Percentiles rank a stretch among this genome's conserved stretches.
phyloP scores from a whole-genome alignment of 148 eudicot species.

The Spergularia bocconei region DNA sequence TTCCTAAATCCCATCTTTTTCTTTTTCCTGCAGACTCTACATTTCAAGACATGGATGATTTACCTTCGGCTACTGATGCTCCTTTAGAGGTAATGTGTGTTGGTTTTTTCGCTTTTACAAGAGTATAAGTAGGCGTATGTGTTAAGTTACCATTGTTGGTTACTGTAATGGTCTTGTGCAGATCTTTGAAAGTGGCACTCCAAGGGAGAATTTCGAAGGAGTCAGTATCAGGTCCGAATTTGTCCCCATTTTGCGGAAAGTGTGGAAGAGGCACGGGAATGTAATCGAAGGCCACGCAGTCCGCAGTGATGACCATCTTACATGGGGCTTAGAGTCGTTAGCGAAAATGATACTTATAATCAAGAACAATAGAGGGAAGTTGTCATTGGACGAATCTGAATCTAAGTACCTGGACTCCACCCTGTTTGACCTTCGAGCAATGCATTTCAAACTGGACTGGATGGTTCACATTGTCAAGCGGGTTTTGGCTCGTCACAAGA shows the following conservation, averaged over 20 bases:
- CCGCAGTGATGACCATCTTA: not conserved
- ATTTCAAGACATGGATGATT: too few species aligned
- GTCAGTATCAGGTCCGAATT: not conserved
- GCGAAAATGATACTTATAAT: not conserved
- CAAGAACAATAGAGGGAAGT: not conserved
- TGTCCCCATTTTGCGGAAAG: slow-evolving; percentile 5
- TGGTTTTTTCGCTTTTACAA: too few species aligned
- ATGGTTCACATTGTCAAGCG: slow-evolving; percentile 10
- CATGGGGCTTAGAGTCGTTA: slow-evolving; percentile 5
- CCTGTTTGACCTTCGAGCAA: not conserved
- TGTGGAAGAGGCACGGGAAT: slow-evolving; percentile 6
- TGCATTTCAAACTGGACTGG: slow-evolving; percentile 10
- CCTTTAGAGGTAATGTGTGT: too few species aligned
- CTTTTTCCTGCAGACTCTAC: too few species aligned
- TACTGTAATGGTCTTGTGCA: not conserved
- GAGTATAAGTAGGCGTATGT: not conserved
- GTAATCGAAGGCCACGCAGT: not conserved
- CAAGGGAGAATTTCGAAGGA: slow-evolving; percentile 2
- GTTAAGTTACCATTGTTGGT: not conserved
- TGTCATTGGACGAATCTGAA: not conserved
- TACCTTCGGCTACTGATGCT: too few species aligned
- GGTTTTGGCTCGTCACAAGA: not conserved
- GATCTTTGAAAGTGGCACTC: not conserved
- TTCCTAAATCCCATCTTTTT: too few species aligned
- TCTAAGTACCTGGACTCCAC: slow-evolving; percentile 3